Base-by-base conservation (phyloP, 1,284 basidiomycete genomes). In the Stereum hirsutum region DNA sequence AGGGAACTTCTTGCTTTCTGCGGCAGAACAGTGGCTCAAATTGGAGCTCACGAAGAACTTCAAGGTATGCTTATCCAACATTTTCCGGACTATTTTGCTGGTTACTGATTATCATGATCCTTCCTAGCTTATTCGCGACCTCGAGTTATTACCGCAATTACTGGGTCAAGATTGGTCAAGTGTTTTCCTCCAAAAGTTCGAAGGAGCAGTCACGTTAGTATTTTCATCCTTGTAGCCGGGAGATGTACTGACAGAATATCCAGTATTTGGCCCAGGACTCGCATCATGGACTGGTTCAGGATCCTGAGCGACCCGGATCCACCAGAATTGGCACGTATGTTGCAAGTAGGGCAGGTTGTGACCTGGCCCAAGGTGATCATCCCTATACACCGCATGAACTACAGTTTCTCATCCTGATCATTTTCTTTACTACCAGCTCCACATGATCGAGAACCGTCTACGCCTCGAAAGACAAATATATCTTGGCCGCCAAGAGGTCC, bases 21-120 rank as follows among this genome's bases (percentile, higher is more conserved):
- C 92, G 0, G 81, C 85, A 6, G 91, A 95, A 61, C 90, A 93
- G 54, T 94, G 89, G 78, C 70, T 96, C 47, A 96, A 97, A 60
- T 76, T 95, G 37, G 93, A 97, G 57, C 68, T 97, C 15, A 89
- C 89, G 14, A 97, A 96, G 70, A 94, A 96, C 59, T 94, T 95
- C 71, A 91, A 89, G 65, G 88, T 72, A 49, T 14, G 25, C 46
- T 27, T 12, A 25, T 40, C 33, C 39, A 21, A 20, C 21, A 15
- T 30, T 8, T 10, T 8, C 4, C 24, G 39, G 23, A 15, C 8
- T 11, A 34, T 26, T 34, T 8, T 20, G 37, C 38, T 19, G 3
- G 15, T 17, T 27, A 21, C n/a, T 1, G 32, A 21, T n/a, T 11
- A 21, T 28, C 17, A 5, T 20, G 24, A 7, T 20, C 25, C 10